Evolutionary conservation across 2,329 filamentous ascomycete species (phyloP), one percentile per base, ranked within the genome.

Genomic region (Pseudogymnoascus sp.): DNA sequence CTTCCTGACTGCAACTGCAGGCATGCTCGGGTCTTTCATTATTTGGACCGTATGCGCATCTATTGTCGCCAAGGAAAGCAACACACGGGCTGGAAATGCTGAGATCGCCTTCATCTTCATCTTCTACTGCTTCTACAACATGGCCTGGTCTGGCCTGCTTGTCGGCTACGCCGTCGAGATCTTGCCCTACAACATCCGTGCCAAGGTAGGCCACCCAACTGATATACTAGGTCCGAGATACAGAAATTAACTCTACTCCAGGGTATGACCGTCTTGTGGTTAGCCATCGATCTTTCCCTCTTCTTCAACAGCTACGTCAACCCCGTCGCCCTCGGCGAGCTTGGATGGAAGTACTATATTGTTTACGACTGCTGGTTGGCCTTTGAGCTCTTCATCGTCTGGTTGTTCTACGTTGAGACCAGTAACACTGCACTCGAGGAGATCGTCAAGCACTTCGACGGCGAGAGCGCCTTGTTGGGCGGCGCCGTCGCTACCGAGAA

Each of bases 41-140:
- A 70, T 69, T 8, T 65, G 61, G 29, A 66, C 68, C 59, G 73
- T 72, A 5, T 65, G 66, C 0, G 72, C 70, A 42, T 74, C 72
- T 4, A 71, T 72, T 3, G 67, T 70, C 12, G 64, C 72, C 72
- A 38, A 39, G 29, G 27, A 36, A 1, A 5, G 75, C 25, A 44
- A 64, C 33, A 38, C n/a, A 7, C 60, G 62, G 13, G 64, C 66
- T 60, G 68, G 65, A 35, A 38, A 63, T 21, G 66, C 68, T 2
- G 67, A 68, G 64, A 74, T 80, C 62, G 74, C 73, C 63, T 78
- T 81, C 73, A 79, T 82, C 69, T 82, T 77, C 74, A 71, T 81
- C 63, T 80, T 77, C 75, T 74, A 74, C 58, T 73, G 80, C 61
- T 79, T 81, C 68, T 75, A 71, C 61, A 73, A 74, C 41, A 68